A percentile compares a stretch with the other conserved stretches of the same genome.
phyloP scores from a whole-genome alignment of 1,139 yeast species.

The Blastobotrys ciferrii region DNA sequence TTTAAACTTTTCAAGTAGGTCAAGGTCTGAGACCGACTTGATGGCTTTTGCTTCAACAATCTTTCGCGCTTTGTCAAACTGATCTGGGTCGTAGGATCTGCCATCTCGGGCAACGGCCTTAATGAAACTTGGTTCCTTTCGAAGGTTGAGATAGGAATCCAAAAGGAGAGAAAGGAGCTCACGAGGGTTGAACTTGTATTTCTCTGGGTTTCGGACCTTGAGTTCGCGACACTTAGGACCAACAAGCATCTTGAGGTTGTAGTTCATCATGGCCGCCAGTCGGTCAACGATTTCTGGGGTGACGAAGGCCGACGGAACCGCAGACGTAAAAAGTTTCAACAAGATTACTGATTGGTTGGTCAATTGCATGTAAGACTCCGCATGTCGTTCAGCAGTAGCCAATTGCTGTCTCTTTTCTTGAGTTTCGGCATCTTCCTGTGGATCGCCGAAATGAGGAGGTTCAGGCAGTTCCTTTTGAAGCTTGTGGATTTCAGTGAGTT shows the following conservation, averaged over 20 bases:
- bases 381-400: conserved; percentile 66
- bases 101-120: conserved; percentile 86
- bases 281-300: conserved; percentile 90
- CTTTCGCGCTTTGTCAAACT: conserved; percentile 67
- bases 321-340: conserved; percentile 76
- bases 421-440: conserved; percentile 22
- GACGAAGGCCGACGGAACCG: conserved; percentile 83
- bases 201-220: conserved; percentile 80
- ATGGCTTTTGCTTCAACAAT: conserved; percentile 59
- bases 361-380: conserved; percentile 77
- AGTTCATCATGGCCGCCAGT: conserved; percentile 92
- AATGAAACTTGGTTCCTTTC: conserved; percentile 61
- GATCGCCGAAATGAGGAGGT: conserved; percentile 15
- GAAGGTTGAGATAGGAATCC: conserved; percentile 71
- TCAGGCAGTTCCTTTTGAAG: conserved; percentile 55
- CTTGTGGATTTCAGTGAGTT: conserved; percentile 72
- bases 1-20: conserved; percentile 50
- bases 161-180: conserved; percentile 66
- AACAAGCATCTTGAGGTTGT: conserved; percentile 82
- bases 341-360: conserved; percentile 80
- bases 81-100: conserved; percentile 69
- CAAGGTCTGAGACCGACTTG: conserved; percentile 37
- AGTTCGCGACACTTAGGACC: conserved; percentile 92
- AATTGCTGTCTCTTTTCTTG: conserved; percentile 59
- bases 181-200: conserved; percentile 80